Base-by-base conservation (phyloP, 805 yeast species). In the Cyberlindnera galapagoensis region DNA sequence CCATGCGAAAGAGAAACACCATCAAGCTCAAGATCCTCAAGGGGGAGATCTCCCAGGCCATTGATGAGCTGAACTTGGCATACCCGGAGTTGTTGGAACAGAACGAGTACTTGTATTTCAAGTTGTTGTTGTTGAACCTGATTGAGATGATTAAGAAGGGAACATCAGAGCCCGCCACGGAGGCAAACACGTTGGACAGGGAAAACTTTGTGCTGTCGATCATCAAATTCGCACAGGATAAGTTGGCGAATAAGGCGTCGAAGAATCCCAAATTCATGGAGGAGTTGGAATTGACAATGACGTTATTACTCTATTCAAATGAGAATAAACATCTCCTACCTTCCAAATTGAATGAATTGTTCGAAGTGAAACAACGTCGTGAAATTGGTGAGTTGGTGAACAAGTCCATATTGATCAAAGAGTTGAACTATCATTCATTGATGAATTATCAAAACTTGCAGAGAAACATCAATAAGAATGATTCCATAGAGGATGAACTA, bases 261-360 rank as follows among this genome's bases (percentile, higher is more conserved):
- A 67, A 70, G 31, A 76, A 77, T 28, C 62, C 62, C 41, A 63
- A 63, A 35, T 74, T 80, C 38, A 65, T 86, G 56, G 71, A 72
- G 34, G 90, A 84, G 42, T 59, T 87, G 39, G 95, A 88, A 51
- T 62, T 78, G 26, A 77, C 94, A 3, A 83, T 87, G 92, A 85
- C 94, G 15, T 62, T 87, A 38, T 59, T 87, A 22, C 74, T 75
- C 23, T 69, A 68, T 40, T 68, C 74, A 2, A 13, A 21, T 10
- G 51, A 52, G 14, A 51, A 38, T 18, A 32, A 36, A 10, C 46
- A 51, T 24, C 26, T 38, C 33, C 50, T 79, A 21, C 87, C 86
- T 0, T 58, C 58, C 18, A 73, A 71, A 40, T 57, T 85, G 40
- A 60, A 69, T 27, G 61, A 61, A 15, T 57, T 84, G 24, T 65